Base-by-base conservation (phyloP, 1,284 basidiomycete species). In the Filobasidium uniguttulatum region DNA sequence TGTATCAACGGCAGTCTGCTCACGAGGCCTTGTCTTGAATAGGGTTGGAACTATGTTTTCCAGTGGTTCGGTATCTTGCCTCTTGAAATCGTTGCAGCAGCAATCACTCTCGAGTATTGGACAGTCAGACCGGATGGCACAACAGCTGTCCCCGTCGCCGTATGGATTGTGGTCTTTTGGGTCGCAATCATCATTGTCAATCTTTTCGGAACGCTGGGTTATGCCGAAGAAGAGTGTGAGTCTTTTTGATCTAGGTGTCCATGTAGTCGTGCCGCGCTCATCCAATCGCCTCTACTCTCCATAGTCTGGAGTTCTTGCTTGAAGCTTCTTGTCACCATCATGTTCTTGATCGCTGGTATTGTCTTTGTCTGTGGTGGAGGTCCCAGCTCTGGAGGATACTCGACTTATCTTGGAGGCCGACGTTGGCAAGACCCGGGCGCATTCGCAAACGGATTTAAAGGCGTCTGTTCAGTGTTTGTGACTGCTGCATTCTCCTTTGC, bases 401-500 rank as follows among this genome's bases (percentile, higher is more conserved):
- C 49, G n/a, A 17, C 29, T n/a, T 65, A 68, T 50, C 45, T 62
- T 34, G 64, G 66, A 20, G 64, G 63, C 7, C 40, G 52, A 9
- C 55, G 62, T 50, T 70, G 60, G 62, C 46, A 60, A 2, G 49
- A 63, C 49, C 70, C 70, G 0, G 71, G 70, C 22, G 64, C 65
- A 0, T 66, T 71, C 44, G 62, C 68, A 5, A 71, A 71, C 53
- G 71, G 71, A 1, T 72, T 72, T 70, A 70, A 71, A 54, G 71
- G 69, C 48, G 65, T 70, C 29, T 69, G 67, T 52, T 53, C 60
- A 2, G 61, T 65, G 46, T 63, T 64, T 51, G 62, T 65, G 45
- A 63, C 60, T 36, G 85, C 85, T 8, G 84, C 84, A 1, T 90
- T 90, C 73, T 83, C 81, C 10, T 89, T 81, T 72, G 78, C 80